Conservation (phyloP, 2,329 filamentous ascomycete genomes). For the Diaporthe humulicola region DNA sequence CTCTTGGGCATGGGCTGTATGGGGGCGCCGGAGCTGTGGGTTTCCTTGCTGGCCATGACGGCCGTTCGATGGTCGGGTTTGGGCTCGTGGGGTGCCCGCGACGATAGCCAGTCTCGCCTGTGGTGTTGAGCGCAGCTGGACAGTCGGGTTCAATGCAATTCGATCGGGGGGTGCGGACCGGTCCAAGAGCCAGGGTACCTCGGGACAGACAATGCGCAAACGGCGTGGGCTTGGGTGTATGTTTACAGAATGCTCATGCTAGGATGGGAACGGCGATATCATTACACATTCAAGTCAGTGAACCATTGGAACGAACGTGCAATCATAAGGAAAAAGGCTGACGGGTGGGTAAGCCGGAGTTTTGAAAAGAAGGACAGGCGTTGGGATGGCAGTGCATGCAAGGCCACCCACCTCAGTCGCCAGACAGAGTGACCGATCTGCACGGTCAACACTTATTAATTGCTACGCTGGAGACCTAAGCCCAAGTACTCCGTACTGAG, state of each 20-base stretch:
- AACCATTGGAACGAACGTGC: background rate
- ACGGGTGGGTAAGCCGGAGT: slow-evolving; percentile 16
- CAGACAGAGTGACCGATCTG: background rate
- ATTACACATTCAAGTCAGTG: slow-evolving; percentile 10
- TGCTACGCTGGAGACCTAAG: background rate
- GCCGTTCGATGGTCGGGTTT: slow-evolving; percentile 40
- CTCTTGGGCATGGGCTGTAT: slow-evolving; percentile 69
- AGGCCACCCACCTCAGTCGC: slow-evolving; percentile 4
- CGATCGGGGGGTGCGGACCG: slow-evolving; percentile 3
- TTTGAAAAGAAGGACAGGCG: slow-evolving; percentile 18
- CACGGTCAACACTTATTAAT: slow-evolving; percentile 4
- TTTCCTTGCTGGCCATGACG: slow-evolving; percentile 51
- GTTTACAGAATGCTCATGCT: slow-evolving; percentile 16
- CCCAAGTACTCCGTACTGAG: background rate
- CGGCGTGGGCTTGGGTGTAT: background rate
- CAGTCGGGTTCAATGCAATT: background rate
- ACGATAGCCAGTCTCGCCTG: background rate
- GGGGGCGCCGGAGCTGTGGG: slow-evolving; percentile 52
- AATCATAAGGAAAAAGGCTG: slow-evolving; percentile 1
- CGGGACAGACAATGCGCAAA: slow-evolving; percentile 4
- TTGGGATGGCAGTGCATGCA: slow-evolving; percentile 20
- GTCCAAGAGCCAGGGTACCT: background rate
- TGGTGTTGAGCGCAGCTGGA: slow-evolving; percentile 8
- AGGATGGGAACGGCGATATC: background rate
- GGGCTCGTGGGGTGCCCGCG: background rate